phyloP scores from a whole-genome alignment of 2,329 filamentous ascomycete genomes.

The Blastomyces silverae region DNA sequence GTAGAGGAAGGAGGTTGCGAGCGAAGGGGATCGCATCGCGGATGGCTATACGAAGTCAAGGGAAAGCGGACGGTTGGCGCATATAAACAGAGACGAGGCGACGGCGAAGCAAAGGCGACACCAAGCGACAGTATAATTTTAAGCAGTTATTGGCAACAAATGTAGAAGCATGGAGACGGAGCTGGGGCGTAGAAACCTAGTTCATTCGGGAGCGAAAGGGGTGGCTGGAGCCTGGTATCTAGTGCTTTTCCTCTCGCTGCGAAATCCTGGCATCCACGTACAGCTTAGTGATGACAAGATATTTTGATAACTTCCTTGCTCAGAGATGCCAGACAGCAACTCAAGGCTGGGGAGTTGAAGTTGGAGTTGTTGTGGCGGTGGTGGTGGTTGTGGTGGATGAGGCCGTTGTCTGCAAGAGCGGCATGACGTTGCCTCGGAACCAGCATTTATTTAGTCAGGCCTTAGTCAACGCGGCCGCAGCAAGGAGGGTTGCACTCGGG shows the following conservation, averaged over 20 bases:
- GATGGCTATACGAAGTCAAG: conserved; percentile 19
- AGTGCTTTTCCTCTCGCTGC: not conserved
- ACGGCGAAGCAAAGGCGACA: not conserved
- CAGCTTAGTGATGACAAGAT: not conserved
- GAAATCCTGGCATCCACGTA: not conserved
- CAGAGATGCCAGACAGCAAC: not conserved
- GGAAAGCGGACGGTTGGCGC: conserved; percentile 3
- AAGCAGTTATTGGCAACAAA: not conserved
- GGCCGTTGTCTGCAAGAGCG: not conserved
- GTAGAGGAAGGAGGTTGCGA: conserved; percentile 20
- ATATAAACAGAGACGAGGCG: not conserved
- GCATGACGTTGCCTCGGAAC: conserved; percentile 3
- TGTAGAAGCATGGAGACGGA: not conserved
- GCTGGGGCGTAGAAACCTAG: not conserved
- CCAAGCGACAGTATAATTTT: not conserved
- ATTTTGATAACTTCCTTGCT: not conserved
- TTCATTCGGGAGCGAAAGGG: not conserved
- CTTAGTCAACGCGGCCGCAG: not conserved
- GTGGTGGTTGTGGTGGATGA: not conserved
- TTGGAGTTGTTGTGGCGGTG: not conserved
- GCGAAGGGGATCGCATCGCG: conserved; percentile 19
- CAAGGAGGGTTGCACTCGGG: not conserved
- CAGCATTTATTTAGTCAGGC: not conserved
- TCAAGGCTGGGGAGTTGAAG: not conserved
- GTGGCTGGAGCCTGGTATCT: not conserved